phyloP scores from a whole-genome alignment of 345 rosid genomes.

The Arabis alpina region DNA sequence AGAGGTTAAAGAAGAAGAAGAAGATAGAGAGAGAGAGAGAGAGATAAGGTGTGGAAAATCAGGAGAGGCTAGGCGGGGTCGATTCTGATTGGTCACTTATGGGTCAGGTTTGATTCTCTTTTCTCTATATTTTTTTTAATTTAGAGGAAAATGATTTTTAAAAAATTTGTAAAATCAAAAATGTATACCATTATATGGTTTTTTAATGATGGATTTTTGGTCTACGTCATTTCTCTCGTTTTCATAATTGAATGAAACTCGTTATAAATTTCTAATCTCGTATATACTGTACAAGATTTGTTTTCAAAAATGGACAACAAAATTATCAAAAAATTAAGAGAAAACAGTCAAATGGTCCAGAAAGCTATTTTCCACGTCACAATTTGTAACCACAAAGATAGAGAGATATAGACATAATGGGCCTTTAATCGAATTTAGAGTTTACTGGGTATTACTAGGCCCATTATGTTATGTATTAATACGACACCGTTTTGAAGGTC shows the following conservation, averaged over 20 bases:
- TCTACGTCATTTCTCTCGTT: slow-evolving; percentile 27
- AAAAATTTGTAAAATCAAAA: not conserved
- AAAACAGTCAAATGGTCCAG: not conserved
- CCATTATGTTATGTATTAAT: not conserved
- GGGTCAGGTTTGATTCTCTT: slow-evolving; percentile 66
- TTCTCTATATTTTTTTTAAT: slow-evolving; percentile 2
- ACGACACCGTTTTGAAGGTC: not conserved
- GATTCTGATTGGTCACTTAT: slow-evolving; percentile 65
- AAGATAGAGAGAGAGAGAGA: slow-evolving; percentile 31
- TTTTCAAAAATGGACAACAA: no score
- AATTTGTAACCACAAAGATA: not conserved
- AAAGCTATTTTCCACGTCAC: slow-evolving; percentile 18
- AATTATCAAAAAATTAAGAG: no score
- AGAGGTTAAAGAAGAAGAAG: slow-evolving; percentile 46
- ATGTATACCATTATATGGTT: not conserved
- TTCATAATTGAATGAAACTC: slow-evolving; percentile 17
- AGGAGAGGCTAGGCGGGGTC: slow-evolving; percentile 42
- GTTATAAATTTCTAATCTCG: slow-evolving; percentile 2
- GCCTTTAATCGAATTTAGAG: not conserved
- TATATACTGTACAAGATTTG: not conserved
- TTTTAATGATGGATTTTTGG: not conserved
- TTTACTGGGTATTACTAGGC: not conserved
- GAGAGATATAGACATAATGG: not conserved
- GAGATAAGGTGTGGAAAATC: slow-evolving; percentile 43
- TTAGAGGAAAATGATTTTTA: not conserved